Evolutionary conservation across 169 alveolate genomes (phyloP).

Genomic region (Plasmodium gonderi): DNA sequence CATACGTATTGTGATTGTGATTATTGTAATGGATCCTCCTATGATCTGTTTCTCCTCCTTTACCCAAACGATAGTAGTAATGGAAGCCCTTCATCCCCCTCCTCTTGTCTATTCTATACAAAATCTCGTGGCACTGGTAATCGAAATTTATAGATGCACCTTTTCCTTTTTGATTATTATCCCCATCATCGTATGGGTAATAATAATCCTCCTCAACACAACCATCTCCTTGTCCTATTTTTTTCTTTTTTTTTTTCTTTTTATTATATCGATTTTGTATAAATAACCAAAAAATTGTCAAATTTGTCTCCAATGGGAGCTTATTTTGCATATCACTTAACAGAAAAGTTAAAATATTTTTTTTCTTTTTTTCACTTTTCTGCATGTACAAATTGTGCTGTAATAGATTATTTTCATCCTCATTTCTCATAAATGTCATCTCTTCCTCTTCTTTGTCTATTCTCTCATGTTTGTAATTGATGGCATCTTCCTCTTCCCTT

Average conservation of each 20-base stretch:
- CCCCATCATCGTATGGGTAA: neutral
- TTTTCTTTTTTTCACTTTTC: constrained; percentile 28
- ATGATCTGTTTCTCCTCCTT: neutral
- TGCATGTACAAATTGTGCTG: constrained; percentile 14
- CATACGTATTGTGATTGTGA: neutral
- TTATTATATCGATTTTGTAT: constrained; percentile 57
- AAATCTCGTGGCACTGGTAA: constrained; percentile 63
- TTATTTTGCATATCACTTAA: constrained; percentile 58
- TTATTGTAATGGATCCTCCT: neutral
- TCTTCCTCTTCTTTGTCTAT: neutral
- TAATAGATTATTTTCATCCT: constrained; percentile 22
- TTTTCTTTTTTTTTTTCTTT: constrained; percentile 8
- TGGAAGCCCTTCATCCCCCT: neutral
- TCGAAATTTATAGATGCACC: constrained; percentile 7
- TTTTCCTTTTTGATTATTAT: neutral
- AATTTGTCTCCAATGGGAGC: constrained; percentile 48
- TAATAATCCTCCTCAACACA: neutral
- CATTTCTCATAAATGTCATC: neutral
- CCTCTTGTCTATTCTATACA: constrained; percentile 39
- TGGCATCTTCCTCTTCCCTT: too few species aligned
- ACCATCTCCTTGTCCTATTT: neutral
- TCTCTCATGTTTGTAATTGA: too few species aligned
- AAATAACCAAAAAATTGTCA: constrained; percentile 66
- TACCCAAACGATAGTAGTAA: neutral
- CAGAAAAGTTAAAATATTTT: constrained; percentile 8